Base-by-base conservation (phyloP, 2,329 filamentous ascomycete species). In the Trichoderma sp. region DNA sequence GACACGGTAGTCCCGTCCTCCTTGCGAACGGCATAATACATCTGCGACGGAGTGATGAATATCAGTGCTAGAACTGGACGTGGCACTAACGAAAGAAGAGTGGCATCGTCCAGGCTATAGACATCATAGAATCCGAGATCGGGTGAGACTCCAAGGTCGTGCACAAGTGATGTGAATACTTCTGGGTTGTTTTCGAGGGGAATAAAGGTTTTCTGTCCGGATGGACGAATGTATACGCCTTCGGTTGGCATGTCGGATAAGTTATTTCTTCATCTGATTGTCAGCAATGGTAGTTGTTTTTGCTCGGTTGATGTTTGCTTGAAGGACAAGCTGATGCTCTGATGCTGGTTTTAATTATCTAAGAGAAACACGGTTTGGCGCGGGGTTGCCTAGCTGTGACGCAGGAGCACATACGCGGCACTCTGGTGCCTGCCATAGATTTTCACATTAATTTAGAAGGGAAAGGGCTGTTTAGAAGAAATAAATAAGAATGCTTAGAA, bases 101-200 rank as follows among this genome's bases (percentile, higher is more conserved):
- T 86, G 0, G 90, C 87, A 53, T 95, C 92, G 76, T 92, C 89
- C 75, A 96, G 87, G 72, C 88, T 91, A 83, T 88, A 94, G 77
- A 96, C 90, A 77, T 96, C 92, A 79, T 92, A 87, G 83, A 95
- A 96, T 72, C 85, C 83, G 17, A 96, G 83, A 42, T 84, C 81
- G 29, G 82, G 76, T 1, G 91, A 89, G 53, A 95, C 83, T 58
- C 92, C 92, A 15, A 95, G 86, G 71, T 89, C 87, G 76, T 88
- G 87, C 29, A 91, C 85, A 17, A 96, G 86, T 54, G 85, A 81
- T 67, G 87, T 90, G 86, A 96, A 93, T 57, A 94, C 88, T 74
- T 91, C 89, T 0, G 92, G 92, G 77, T 94, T 93, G 78, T 85
- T 85, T 71, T 86, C 83, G 9, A 81, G 76, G 1, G 80, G 80